These are phyloP conservation scores for Colletotrichum tabaci DNA, from an alignment of 2,329 filamentous ascomycete species.

Conservation along the genomic window DNA sequence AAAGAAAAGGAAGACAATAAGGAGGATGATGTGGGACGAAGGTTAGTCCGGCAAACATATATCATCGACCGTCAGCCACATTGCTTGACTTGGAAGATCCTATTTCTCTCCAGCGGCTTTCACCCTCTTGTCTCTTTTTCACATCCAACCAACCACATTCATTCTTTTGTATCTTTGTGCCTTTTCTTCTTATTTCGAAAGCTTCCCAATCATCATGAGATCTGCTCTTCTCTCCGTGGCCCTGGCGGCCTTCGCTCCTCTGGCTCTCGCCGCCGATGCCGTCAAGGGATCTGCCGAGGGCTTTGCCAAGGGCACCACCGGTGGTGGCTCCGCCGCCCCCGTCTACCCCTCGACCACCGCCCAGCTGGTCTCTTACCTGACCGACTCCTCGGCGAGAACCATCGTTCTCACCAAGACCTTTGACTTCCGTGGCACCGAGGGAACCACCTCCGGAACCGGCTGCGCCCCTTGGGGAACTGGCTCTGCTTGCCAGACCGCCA, in stretches of 20 bases:
- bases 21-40: too few species aligned
- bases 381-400: slow-evolving; percentile 66
- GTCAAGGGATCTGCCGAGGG: slow-evolving; percentile 63
- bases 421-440: slow-evolving; percentile 60
- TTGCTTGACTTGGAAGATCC: slow-evolving; percentile 11
- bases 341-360: slow-evolving; percentile 68
- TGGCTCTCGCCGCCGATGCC: slow-evolving; percentile 43
- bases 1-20: neutral
- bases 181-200: slow-evolving; percentile 6
- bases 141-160: slow-evolving; percentile 22
- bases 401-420: slow-evolving; percentile 72
- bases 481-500: slow-evolving; percentile 69
- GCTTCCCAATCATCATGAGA: slow-evolving; percentile 20
- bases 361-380: slow-evolving; percentile 73
- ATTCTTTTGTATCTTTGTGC: slow-evolving; percentile 28
- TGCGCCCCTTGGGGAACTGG: slow-evolving; percentile 51
- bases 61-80: slow-evolving; percentile 18
- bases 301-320: slow-evolving; percentile 60
- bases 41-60: slow-evolving; percentile 14
- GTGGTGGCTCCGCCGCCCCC: slow-evolving; percentile 68
- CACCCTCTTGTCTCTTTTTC: slow-evolving; percentile 31
- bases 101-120: slow-evolving; percentile 25
- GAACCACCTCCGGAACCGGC: slow-evolving; percentile 10
- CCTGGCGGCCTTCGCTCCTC: slow-evolving; percentile 37
- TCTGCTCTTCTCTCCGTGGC: slow-evolving; percentile 35